Evolutionary conservation across 2,329 filamentous ascomycete species (phyloP).

Genomic region (Madurella mycetomatis): DNA sequence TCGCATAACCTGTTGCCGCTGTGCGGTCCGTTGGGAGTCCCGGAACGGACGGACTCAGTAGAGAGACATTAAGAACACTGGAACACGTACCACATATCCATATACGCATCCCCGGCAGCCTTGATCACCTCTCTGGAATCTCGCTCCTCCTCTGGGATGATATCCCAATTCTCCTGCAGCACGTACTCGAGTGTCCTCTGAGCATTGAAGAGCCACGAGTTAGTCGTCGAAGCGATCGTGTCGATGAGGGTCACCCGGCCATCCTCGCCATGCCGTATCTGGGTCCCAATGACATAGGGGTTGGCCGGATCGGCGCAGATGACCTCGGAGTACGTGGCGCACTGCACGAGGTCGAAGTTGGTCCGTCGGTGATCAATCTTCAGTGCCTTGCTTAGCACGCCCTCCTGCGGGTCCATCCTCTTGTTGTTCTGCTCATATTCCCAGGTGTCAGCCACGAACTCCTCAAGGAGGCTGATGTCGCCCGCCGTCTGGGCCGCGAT

Average conservation of each 20-base stretch:
- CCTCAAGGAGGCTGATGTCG: slow-evolving; percentile 13
- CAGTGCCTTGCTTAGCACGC: slow-evolving; percentile 30
- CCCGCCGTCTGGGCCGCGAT: slow-evolving; percentile 21
- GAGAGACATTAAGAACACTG: background rate
- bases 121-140: slow-evolving; percentile 29
- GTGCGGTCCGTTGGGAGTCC: too few relatives aligned
- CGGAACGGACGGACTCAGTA: background rate
- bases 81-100: slow-evolving; percentile 30
- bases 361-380: slow-evolving; percentile 33
- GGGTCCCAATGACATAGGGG: slow-evolving; percentile 36
- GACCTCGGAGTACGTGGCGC: slow-evolving; percentile 40
- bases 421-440: slow-evolving; percentile 33
- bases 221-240: slow-evolving; percentile 30
- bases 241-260: slow-evolving; percentile 29
- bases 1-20: too few relatives aligned
- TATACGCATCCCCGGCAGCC: slow-evolving; percentile 34
- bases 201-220: slow-evolving; percentile 36
- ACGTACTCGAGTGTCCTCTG: slow-evolving; percentile 33
- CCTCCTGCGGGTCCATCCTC: slow-evolving; percentile 15
- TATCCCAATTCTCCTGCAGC: slow-evolving; percentile 29
- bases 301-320: slow-evolving; percentile 30
- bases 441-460: slow-evolving; percentile 13
- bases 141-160: slow-evolving; percentile 29
- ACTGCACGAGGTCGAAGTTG: slow-evolving; percentile 31
- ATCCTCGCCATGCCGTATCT: slow-evolving; percentile 30